phyloP scores from a whole-genome alignment of 805 yeast genomes.

The Metschnikowia continentalis region DNA sequence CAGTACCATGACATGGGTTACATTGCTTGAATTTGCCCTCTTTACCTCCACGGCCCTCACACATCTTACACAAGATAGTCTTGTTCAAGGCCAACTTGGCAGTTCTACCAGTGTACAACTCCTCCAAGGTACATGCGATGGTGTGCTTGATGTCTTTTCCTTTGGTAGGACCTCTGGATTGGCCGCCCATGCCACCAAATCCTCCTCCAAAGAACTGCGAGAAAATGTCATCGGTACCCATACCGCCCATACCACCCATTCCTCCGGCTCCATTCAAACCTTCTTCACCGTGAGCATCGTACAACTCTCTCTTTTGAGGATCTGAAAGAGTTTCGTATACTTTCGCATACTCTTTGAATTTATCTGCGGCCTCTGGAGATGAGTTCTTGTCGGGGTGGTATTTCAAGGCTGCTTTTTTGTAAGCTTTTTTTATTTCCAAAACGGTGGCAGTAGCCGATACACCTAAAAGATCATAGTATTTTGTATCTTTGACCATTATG shows the following conservation, averaged over 20 bases:
- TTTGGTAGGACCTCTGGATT: constrained; percentile 77
- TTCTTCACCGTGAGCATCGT: constrained; percentile 90
- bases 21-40: constrained; percentile 86
- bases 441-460: constrained; percentile 68
- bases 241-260: constrained; percentile 45
- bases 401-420: constrained; percentile 75
- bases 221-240: constrained; percentile 70
- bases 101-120: constrained; percentile 88
- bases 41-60: constrained; percentile 97
- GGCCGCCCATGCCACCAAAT: constrained; percentile 50
- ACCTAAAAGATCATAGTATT: constrained; percentile 69
- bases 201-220: constrained; percentile 79
- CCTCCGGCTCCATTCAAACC: constrained; percentile 57
- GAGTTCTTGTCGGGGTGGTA: constrained; percentile 72
- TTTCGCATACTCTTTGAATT: constrained; percentile 83
- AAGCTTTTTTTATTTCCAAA: constrained; percentile 72
- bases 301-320: constrained; percentile 79
- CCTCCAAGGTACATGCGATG: constrained; percentile 82
- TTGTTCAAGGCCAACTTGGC: constrained; percentile 92
- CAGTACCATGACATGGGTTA: constrained; percentile 83
- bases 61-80: constrained; percentile 79
- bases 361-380: constrained; percentile 85
- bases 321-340: constrained; percentile 90
- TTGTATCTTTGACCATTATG: constrained; percentile 74
- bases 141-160: constrained; percentile 92